Base-by-base conservation (phyloP, 176 grass and related monocot genomes). In the Thinopyrum elongatum region DNA sequence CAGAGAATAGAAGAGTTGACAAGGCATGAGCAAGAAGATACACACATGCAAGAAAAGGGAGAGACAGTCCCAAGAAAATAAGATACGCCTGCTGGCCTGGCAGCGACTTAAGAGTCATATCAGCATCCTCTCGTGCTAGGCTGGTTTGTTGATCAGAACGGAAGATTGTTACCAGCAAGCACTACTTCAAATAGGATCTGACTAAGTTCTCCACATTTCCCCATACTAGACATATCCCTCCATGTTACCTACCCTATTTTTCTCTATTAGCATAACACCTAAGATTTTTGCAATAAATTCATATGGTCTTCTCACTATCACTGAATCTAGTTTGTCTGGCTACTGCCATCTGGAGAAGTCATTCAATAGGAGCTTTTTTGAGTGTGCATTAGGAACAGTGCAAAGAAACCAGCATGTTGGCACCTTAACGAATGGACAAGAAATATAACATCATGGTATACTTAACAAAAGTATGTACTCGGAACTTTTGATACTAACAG, bases 1-100 rank as follows among this genome's bases (percentile, higher is more conserved):
- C 89, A 95, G 31, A 87, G 81, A 80, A 95, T 95, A 80, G 93
- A 95, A 86, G 91, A 95, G 46, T 90, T 95, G 34, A 98, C 88
- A 10, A 90, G 69, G 83, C 89, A 95, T 2, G 91, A 98, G 30
- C 66, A 90, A 86, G 87, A 91, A 76, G 89, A 92, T 42, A 81
- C 9, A n/a, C n/a, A 33, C 70, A 62, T 64, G 39, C 49, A 77
- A 84, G 72, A 84, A 90, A 83, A 83, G 83, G 87, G 57, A 42
- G 46, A 72, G 70, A 22, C 12, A 82, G 28, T 49, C 49, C 41
- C 11, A 57, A 89, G 49, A 85, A 87, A 84, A 62, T 87, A 60
- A 90, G 93, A 78, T 76, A 90, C 36, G 35, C 83, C 68, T 95
- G 93, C 79, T 98, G 89, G 91, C 93, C 95, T 98, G 91, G 91